Base-by-base conservation (phyloP, 306 rosid species). In the Geum urbanum region DNA sequence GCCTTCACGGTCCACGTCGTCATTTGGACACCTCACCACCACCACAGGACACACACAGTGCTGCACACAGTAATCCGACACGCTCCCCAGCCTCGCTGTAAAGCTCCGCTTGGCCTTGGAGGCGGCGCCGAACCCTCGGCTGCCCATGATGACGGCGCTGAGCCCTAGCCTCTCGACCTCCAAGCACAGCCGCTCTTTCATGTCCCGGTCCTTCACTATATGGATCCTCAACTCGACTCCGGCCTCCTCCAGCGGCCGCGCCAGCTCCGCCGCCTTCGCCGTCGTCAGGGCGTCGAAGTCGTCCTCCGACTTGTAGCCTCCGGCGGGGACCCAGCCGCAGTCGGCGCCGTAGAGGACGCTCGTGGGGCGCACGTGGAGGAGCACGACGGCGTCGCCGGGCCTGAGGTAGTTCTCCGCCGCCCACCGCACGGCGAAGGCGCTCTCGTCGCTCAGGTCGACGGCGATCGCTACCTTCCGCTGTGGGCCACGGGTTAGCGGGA, bases 41-140 rank as follows among this genome's bases (percentile, higher is more conserved):
- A 94, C 96, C 6, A 94, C 97, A 7, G 97, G 97, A 57, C 99
- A 89, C 7, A 91, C 87, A 67, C 95, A 94, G 64, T 91, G 99
- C 32, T 62, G 96, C 39, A 94, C 99, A 32, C 97, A 94, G 69
- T 94, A 94, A 59, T 89, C 91, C 45, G 97, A 89, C 0, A 94
- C 95, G 58, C 97, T 94, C 0, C 99, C 99, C 3, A 94, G 94
- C 74, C 89, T 82, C 5, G 78, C 80, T 12, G 70, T 89, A 1
- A 79, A 6, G 20, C 69, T 70, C 11, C 92, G 70, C 84, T 80
- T 88, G 0, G 84, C 69, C 13, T 44, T 89, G 12, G 96, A 92
- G 32, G 82, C 71, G 10, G 46, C 96, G 15, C 97, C 96, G 27
- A 86, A 84, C 20, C 99, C 97, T 10, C 96, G 76, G 74, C 99